Evolutionary conservation across 768 basidiomycete genomes (phyloP).

Genomic region (Amanita polypyramis): DNA sequence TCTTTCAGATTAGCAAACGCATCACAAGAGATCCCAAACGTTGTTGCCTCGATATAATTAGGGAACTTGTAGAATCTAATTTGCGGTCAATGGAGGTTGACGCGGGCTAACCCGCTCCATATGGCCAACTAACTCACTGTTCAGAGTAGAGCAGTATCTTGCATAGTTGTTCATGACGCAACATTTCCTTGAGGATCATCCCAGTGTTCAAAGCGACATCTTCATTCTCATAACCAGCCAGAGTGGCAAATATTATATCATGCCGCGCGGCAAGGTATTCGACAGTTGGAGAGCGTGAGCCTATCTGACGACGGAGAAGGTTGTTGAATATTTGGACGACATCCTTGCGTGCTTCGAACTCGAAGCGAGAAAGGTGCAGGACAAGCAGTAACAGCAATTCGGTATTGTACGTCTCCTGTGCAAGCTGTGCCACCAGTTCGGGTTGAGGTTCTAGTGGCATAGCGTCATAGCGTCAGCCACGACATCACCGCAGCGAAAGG

Average conservation of each 20-base stretch:
- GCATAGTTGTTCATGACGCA: constrained; percentile 83
- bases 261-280: constrained; percentile 80
- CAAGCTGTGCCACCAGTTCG: constrained; percentile 87
- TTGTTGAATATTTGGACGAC: constrained; percentile 86
- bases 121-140: constrained; percentile 47
- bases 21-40: constrained; percentile 97
- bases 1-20: constrained; percentile 98
- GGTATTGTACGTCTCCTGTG: constrained; percentile 90
- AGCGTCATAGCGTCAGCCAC: no score
- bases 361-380: constrained; percentile 73
- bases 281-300: constrained; percentile 90
- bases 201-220: constrained; percentile 96
- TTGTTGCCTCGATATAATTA: constrained; percentile 93
- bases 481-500: constrained; percentile 1
- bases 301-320: constrained; percentile 84
- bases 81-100: constrained; percentile 5
- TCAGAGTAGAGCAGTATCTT: constrained; percentile 90
- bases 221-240: constrained; percentile 91
- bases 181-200: constrained; percentile 96
- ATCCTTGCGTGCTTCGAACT: constrained; percentile 89
- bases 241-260: constrained; percentile 67
- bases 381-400: constrained; percentile 80
- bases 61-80: constrained; percentile 92
- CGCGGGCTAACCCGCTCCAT: not conserved
- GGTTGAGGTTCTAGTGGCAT: constrained; percentile 59